phyloP scores from a whole-genome alignment of 129 eudicot species.

The Kitagawia praeruptora region DNA sequence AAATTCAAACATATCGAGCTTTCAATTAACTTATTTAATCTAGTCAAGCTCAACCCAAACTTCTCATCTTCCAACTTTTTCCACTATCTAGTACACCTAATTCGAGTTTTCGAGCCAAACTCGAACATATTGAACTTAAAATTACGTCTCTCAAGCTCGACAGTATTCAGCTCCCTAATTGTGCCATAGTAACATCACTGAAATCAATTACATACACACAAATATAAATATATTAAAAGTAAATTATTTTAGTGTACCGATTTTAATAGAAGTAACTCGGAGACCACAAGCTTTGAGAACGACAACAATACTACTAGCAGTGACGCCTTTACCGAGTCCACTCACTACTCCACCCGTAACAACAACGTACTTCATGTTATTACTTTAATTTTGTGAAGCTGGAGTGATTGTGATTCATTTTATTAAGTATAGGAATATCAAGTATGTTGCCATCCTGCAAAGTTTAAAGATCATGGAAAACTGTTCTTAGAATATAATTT shows the following conservation, averaged over 20 bases:
- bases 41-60: too few species aligned
- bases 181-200: too few species aligned
- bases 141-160: too few species aligned
- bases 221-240: not conserved
- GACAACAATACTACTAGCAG: slow-evolving; percentile 88
- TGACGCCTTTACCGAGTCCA: slow-evolving; percentile 96
- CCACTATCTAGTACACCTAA: too few species aligned
- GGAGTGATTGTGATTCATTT: not conserved
- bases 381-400: not conserved
- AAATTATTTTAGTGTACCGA: slow-evolving; percentile 35
- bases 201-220: not conserved
- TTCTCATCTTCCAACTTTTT: too few species aligned
- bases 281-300: slow-evolving; percentile 95
- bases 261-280: slow-evolving; percentile 86
- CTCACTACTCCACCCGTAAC: slow-evolving; percentile 98
- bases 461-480: slow-evolving; percentile 9
- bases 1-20: too few species aligned
- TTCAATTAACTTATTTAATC: too few species aligned
- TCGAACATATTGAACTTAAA: not conserved
- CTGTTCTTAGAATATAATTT: not conserved
- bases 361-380: slow-evolving; percentile 74
- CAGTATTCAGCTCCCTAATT: too few species aligned
- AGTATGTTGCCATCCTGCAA: slow-evolving; percentile 75
- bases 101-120: not conserved
- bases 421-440: too few species aligned